Evolutionary conservation across 2,329 filamentous ascomycete genomes (phyloP).

Genomic region (Beauveria varroae): DNA sequence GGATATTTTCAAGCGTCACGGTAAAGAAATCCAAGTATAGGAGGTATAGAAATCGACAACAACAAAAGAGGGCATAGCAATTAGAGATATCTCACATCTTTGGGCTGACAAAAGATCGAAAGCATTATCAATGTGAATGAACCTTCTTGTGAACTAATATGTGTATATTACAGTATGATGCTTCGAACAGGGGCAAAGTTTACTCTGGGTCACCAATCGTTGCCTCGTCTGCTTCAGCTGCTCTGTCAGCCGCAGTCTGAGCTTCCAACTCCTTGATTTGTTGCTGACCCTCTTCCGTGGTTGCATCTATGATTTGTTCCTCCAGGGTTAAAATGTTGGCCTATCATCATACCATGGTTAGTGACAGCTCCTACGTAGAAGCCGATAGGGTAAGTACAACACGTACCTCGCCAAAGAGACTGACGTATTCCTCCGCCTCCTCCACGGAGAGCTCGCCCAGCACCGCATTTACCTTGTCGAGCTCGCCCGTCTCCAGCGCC

Average conservation of each 20-base stretch:
- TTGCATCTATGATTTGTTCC: conserved; percentile 90
- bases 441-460: conserved; percentile 82
- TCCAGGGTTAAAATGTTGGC: conserved; percentile 87
- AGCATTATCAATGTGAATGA: background rate
- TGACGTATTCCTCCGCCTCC: conserved; percentile 79
- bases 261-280: conserved; percentile 69
- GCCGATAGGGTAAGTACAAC: background rate
- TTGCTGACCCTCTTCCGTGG: conserved; percentile 75
- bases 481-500: conserved; percentile 77
- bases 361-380: background rate
- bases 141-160: background rate
- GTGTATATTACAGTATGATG: background rate
- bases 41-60: background rate
- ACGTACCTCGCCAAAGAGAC: conserved; percentile 61
- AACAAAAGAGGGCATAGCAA: background rate
- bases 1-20: conserved; percentile 11
- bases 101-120: background rate
- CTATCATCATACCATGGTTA: conserved; percentile 25
- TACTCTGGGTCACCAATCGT: conserved; percentile 32
- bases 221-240: conserved; percentile 15
- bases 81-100: background rate
- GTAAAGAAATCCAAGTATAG: background rate
- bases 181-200: background rate
- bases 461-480: conserved; percentile 56
- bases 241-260: conserved; percentile 24